These are phyloP conservation scores for Pachysolen tannophilus DNA, from an alignment of 805 yeast species.

Conservation along the genomic window DNA sequence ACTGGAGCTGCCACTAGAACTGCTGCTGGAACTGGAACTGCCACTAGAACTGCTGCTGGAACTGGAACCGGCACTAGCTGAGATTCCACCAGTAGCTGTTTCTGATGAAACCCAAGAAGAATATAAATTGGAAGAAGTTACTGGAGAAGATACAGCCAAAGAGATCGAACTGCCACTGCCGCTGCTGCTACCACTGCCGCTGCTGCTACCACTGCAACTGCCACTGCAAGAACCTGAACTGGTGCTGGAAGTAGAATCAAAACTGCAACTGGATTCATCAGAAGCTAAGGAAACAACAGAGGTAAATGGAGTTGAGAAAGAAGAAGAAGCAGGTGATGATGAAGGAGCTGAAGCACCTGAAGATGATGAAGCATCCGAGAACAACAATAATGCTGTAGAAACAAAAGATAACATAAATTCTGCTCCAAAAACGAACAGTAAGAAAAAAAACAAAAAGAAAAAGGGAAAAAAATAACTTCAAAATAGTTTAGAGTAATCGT, in stretches of 20 bases:
- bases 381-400: constrained; percentile 5
- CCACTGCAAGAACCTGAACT: too few relatives aligned
- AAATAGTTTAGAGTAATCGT: too few relatives aligned
- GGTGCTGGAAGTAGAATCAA: constrained; percentile 5
- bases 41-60: constrained; percentile 1
- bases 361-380: constrained; percentile 5
- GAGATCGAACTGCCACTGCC: constrained; percentile 4
- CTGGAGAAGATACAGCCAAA: constrained; percentile 8
- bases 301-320: constrained; percentile 12
- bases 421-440: constrained; percentile 13
- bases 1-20: neutral
- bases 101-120: constrained; percentile 6
- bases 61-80: neutral
- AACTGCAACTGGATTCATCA: constrained; percentile 9
- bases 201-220: constrained; percentile 4
- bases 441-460: constrained; percentile 26
- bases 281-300: constrained; percentile 14
- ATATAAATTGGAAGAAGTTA: constrained; percentile 12
- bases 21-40: neutral
- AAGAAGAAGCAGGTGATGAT: constrained; percentile 7
- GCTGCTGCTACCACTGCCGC: constrained; percentile 8
- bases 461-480: constrained; percentile 28
- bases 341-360: constrained; percentile 7
- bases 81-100: neutral
- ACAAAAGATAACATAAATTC: constrained; percentile 9